These are phyloP conservation scores for Magnaporthiopsis poae DNA, from an alignment of 2,329 filamentous ascomycete genomes.

Conservation along the genomic window DNA sequence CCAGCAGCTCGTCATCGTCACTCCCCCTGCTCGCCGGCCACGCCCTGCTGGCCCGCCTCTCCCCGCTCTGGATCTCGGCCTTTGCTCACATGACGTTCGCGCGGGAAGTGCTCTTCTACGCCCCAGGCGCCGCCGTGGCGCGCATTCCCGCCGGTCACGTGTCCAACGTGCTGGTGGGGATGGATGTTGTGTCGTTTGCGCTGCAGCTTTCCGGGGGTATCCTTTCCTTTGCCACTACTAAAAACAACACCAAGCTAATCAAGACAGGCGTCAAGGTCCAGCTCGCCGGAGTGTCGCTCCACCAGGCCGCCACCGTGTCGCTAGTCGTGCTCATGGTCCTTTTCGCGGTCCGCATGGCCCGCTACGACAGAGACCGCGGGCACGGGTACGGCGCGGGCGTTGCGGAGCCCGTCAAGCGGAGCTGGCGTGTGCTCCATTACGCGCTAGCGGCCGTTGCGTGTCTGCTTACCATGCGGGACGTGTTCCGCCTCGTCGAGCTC, in stretches of 20 bases:
- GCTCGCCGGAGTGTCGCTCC: slow-evolving; percentile 27
- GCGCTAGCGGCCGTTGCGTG: slow-evolving; percentile 21
- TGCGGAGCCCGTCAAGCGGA: slow-evolving; percentile 14
- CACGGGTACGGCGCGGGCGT: slow-evolving; percentile 3
- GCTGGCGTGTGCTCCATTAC: slow-evolving; percentile 25
- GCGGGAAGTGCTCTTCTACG: slow-evolving; percentile 27
- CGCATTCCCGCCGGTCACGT: slow-evolving; percentile 25
- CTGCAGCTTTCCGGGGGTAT: slow-evolving; percentile 31
- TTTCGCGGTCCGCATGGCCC: slow-evolving; percentile 24
- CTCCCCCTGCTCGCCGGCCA: slow-evolving; percentile 19
- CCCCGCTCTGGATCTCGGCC: slow-evolving; percentile 35
- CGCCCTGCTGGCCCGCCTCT: slow-evolving; percentile 29
- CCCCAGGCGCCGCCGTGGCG: slow-evolving; percentile 24
- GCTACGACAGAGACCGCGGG: slow-evolving; percentile 10
- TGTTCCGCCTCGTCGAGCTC: slow-evolving; percentile 52
- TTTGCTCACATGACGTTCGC: slow-evolving; percentile 36
- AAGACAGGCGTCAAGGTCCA: slow-evolving; percentile 28
- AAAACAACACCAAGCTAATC: slow-evolving; percentile 12
- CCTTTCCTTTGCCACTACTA: slow-evolving; percentile 9
- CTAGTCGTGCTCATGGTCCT: slow-evolving; percentile 26
- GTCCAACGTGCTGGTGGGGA: slow-evolving; percentile 35
- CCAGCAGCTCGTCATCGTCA: too few species aligned
- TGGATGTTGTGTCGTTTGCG: slow-evolving; percentile 38
- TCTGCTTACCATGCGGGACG: slow-evolving; percentile 35
- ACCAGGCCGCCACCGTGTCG: slow-evolving; percentile 28